Evolutionary conservation across 2,329 filamentous ascomycete species (phyloP).

Genomic region (Amylocarpus encephaloides): DNA sequence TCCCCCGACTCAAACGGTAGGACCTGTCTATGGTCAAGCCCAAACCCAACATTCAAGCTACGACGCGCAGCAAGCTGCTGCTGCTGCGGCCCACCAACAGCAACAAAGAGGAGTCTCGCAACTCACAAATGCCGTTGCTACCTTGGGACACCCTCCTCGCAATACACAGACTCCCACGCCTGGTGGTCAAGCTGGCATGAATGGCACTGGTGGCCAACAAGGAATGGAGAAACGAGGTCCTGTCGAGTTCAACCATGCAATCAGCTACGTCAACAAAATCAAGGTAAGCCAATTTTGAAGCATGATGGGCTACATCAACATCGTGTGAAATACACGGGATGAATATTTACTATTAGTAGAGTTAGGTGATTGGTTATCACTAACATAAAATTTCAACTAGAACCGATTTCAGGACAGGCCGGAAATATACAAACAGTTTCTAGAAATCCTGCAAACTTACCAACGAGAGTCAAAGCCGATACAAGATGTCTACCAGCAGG

Average conservation of each 20-base stretch:
- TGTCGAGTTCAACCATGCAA: slow-evolving; percentile 98
- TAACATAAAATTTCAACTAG: slow-evolving; percentile 39
- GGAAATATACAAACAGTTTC: slow-evolving; percentile 98
- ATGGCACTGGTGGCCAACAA: slow-evolving; percentile 54
- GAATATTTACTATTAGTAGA: not conserved
- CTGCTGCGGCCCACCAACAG: slow-evolving; percentile 45
- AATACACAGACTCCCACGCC: slow-evolving; percentile 57
- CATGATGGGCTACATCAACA: no score
- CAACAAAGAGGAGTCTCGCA: slow-evolving; percentile 61
- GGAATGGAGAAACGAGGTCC: slow-evolving; percentile 80
- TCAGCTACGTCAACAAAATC: slow-evolving; percentile 99
- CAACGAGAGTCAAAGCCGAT: slow-evolving; percentile 97
- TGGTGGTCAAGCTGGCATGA: slow-evolving; percentile 48
- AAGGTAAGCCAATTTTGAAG: slow-evolving; percentile 55
- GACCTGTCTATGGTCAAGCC: slow-evolving; percentile 39
- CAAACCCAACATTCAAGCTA: slow-evolving; percentile 35
- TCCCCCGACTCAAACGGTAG: slow-evolving; percentile 47
- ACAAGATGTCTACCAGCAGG: slow-evolving; percentile 95
- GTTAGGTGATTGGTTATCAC: not conserved
- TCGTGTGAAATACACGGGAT: not conserved
- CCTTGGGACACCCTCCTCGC: slow-evolving; percentile 39
- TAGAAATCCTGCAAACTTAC: slow-evolving; percentile 97
- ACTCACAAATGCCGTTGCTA: slow-evolving; percentile 53
- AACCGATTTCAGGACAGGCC: slow-evolving; percentile 95
- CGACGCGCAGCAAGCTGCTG: slow-evolving; percentile 36